phyloP scores from a whole-genome alignment of 139 green algal genomes.

The Raphidocelis subcapitata region DNA sequence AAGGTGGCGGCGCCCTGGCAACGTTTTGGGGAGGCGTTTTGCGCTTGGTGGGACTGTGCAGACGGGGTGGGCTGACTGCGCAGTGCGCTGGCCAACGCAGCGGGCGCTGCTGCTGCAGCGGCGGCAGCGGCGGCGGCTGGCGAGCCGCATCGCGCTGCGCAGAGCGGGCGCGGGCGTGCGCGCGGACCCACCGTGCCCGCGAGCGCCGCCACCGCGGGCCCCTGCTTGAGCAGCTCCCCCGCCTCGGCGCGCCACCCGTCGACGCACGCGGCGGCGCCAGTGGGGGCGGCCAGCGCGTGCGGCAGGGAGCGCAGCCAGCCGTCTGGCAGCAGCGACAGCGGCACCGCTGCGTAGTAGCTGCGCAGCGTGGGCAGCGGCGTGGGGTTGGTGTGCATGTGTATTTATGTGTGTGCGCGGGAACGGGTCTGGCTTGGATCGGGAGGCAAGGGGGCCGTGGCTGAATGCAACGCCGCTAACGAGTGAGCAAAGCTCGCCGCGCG shows the following conservation, averaged over 20 bases:
- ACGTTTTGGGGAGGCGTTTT: background rate
- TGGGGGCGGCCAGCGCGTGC: background rate
- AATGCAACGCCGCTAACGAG: background rate
- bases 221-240: background rate
- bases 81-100: background rate
- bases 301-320: background rate
- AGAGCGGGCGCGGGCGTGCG: background rate
- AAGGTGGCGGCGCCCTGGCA: constrained; percentile 48
- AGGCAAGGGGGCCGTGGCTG: background rate
- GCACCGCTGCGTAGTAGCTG: constrained; percentile 72
- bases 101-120: background rate
- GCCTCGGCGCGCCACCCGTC: no score
- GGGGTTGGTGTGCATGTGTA: background rate
- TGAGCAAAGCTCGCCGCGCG: background rate
- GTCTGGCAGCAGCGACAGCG: constrained; percentile 54
- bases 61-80: background rate
- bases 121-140: background rate
- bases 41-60: background rate
- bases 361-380: background rate
- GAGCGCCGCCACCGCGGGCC: no score
- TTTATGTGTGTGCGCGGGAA: no score
- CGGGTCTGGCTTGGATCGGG: no score
- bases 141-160: background rate
- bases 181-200: background rate
- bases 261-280: no score